A percentile compares a stretch with the other conserved stretches of the same genome.
These are phyloP conservation scores for Cenchrus americanus DNA, from an alignment of 176 grass and related monocot species.

Conservation along the genomic window DNA sequence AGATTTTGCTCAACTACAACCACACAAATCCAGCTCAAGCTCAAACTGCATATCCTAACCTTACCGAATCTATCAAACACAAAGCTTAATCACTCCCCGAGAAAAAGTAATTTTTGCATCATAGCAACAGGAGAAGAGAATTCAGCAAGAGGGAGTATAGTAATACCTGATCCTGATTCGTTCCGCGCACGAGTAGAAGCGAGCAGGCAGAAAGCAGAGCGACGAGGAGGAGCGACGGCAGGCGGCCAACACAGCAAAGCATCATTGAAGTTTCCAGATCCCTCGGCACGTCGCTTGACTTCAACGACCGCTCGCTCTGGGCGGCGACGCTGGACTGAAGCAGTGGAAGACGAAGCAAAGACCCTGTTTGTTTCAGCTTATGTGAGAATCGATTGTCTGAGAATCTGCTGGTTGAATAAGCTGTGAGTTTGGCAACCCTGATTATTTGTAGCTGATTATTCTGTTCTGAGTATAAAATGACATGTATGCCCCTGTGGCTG, in stretches of 20 bases:
- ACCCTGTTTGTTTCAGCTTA: too few species aligned
- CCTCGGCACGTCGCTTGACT: not conserved
- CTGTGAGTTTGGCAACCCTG: too few species aligned
- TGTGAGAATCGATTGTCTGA: too few species aligned
- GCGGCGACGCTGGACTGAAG: not conserved
- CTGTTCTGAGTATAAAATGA: too few species aligned
- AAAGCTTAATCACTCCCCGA: not conserved
- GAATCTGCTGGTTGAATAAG: too few species aligned
- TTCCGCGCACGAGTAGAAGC: constrained; percentile 26
- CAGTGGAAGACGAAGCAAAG: not conserved
- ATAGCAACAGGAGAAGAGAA: not conserved
- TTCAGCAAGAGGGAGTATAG: not conserved
- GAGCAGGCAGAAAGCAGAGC: constrained; percentile 14
- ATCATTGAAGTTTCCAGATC: constrained; percentile 23
- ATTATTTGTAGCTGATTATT: too few species aligned
- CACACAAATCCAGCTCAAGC: not conserved
- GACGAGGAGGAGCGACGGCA: constrained; percentile 4
- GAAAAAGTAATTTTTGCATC: not conserved
- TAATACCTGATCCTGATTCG: constrained; percentile 49
- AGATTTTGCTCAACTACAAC: not conserved
- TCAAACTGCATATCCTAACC: not conserved
- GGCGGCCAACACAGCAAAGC: not conserved
- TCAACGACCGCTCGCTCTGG: not conserved
- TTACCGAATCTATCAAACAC: not conserved
- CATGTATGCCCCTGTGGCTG: too few species aligned